A percentile compares a stretch with the other conserved stretches of the same genome.
Evolutionary conservation across 2,329 filamentous ascomycete species (phyloP).

Genomic region (Nigrospora osmanthi): DNA sequence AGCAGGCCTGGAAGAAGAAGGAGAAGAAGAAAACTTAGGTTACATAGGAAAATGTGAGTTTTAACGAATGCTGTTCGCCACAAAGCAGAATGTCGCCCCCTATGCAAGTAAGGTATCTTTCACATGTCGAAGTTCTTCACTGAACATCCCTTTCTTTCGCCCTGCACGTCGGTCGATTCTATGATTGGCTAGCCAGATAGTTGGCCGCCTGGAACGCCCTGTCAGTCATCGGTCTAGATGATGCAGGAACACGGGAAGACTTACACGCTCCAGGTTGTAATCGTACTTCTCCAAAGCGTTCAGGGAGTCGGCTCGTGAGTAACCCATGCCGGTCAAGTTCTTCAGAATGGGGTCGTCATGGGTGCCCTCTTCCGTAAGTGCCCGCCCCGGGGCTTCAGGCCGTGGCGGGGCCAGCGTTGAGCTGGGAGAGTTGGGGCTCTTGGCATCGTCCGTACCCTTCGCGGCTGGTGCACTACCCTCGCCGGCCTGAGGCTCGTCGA

Average conservation of each 20-base stretch:
- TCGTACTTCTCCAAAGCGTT: slow-evolving; percentile 86
- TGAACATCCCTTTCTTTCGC: not conserved
- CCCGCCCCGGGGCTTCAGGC: slow-evolving; percentile 43
- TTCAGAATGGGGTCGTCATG: slow-evolving; percentile 91
- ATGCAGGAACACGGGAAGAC: slow-evolving; percentile 20
- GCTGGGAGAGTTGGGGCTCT: slow-evolving; percentile 13
- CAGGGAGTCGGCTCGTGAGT: slow-evolving; percentile 64
- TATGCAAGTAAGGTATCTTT: slow-evolving; percentile 1
- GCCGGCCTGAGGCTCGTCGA: slow-evolving; percentile 47
- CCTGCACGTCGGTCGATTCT: not conserved
- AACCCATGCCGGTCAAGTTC: slow-evolving; percentile 85
- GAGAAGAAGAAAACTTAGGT: too few species aligned
- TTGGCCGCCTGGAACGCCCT: slow-evolving; percentile 1
- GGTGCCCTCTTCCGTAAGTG: slow-evolving; percentile 64
- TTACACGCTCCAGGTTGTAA: slow-evolving; percentile 90
- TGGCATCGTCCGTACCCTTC: slow-evolving; percentile 12
- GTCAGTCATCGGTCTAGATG: not conserved
- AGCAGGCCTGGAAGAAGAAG: too few species aligned
- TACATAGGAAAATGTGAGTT: not conserved
- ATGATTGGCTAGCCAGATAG: slow-evolving; percentile 3
- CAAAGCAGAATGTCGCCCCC: not conserved
- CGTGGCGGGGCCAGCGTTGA: slow-evolving; percentile 14
- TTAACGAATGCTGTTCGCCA: not conserved
- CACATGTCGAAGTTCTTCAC: not conserved
- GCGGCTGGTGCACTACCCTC: not conserved